Evolutionary conservation across 345 rosid species (phyloP).

Genomic region (Bruguiera parviflora): DNA sequence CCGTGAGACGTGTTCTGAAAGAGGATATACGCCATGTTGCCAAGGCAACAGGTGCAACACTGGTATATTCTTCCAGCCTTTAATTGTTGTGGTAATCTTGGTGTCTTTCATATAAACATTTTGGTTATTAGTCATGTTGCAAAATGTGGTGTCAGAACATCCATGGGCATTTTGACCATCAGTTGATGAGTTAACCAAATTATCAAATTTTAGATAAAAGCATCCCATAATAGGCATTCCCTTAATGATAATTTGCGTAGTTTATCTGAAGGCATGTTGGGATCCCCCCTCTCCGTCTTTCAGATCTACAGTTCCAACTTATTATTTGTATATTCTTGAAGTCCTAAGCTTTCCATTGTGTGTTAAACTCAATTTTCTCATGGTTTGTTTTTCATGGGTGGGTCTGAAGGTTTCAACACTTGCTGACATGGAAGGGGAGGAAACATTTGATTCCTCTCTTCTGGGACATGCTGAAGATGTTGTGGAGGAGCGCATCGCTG

Average conservation of each 20-base stretch:
- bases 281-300: no score
- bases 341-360: no score
- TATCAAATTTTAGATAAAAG: no score
- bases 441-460: slow-evolving; percentile 82
- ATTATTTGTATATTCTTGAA: no score
- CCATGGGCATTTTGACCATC: neutral
- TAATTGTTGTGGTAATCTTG: neutral
- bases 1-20: slow-evolving; percentile 93
- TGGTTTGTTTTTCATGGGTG: slow-evolving; percentile 1
- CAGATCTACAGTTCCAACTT: no score
- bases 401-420: slow-evolving; percentile 76
- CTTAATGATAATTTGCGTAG: no score
- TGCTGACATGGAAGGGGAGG: slow-evolving; percentile 99
- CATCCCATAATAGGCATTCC: no score
- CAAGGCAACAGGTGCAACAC: slow-evolving; percentile 95
- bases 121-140: no score
- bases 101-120: neutral
- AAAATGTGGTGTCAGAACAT: no score
- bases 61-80: slow-evolving; percentile 42
- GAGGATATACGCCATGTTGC: slow-evolving; percentile 99
- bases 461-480: slow-evolving; percentile 89
- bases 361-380: no score
- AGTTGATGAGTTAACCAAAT: no score
- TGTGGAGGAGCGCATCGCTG: slow-evolving; percentile 91
- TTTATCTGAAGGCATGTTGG: no score